phyloP scores from a whole-genome alignment of 192 early-diverging fungal species.

The Coemansia sp. region DNA sequence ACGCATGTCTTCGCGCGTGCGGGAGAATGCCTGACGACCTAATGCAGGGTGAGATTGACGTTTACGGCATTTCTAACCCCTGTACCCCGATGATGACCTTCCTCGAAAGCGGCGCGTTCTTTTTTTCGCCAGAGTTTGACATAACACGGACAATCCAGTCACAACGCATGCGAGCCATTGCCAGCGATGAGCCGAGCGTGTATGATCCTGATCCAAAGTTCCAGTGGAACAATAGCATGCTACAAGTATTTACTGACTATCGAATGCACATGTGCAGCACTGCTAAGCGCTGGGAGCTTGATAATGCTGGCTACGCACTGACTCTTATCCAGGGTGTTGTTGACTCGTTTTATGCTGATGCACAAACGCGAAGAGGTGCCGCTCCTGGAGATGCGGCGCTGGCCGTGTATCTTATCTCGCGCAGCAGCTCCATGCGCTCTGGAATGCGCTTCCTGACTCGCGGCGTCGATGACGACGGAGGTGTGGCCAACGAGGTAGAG shows the following conservation, averaged over 20 bases:
- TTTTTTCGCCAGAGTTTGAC: slow-evolving; percentile 85
- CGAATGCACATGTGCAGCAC: slow-evolving; percentile 66
- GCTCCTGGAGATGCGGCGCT: neutral
- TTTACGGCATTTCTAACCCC: slow-evolving; percentile 60
- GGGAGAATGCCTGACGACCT: slow-evolving; percentile 36
- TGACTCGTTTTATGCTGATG: slow-evolving; percentile 12
- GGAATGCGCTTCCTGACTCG: slow-evolving; percentile 93
- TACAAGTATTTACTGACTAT: slow-evolving; percentile 75
- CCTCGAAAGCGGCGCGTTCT: slow-evolving; percentile 84
- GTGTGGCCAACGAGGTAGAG: slow-evolving; percentile 99
- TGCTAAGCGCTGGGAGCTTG: slow-evolving; percentile 61
- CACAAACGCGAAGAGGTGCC: neutral
- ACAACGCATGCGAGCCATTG: slow-evolving; percentile 49
- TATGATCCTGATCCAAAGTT: slow-evolving; percentile 64
- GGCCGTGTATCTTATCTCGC: slow-evolving; percentile 42
- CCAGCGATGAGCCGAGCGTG: slow-evolving; percentile 37
- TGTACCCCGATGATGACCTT: slow-evolving; percentile 71
- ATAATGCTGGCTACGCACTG: slow-evolving; percentile 70
- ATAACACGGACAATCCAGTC: slow-evolving; percentile 76
- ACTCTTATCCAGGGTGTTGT: slow-evolving; percentile 48
- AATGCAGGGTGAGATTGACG: slow-evolving; percentile 34
- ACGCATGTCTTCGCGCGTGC: slow-evolving; percentile 29
- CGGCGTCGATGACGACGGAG: slow-evolving; percentile 94
- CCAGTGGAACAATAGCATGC: slow-evolving; percentile 88
- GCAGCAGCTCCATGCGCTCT: slow-evolving; percentile 51